Conservation (phyloP, 371 early-diverging fungal species). For the Apophysomyces variabilis region DNA sequence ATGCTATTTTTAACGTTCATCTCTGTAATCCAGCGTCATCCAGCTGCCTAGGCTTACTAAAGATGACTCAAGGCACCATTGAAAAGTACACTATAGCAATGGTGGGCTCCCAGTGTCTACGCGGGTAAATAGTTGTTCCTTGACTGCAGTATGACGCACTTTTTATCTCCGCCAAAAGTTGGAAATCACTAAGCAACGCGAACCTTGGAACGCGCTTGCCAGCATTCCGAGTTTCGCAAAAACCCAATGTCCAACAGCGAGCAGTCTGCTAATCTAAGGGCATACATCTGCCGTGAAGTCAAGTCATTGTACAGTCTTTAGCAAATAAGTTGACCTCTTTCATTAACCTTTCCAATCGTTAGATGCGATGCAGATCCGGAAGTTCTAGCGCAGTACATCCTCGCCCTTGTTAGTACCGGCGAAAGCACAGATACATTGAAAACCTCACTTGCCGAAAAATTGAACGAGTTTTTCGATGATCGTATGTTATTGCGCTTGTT, state of each 20-base stretch:
- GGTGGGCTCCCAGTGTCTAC: no score
- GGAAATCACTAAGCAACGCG: background rate
- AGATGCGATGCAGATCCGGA: constrained; percentile 81
- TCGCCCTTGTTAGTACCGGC: constrained; percentile 75
- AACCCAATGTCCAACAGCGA: constrained; percentile 11
- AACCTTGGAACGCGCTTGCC: background rate
- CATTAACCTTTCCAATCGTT: constrained; percentile 54
- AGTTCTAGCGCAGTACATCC: constrained; percentile 77
- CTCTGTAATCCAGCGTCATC: no score
- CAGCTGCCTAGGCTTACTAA: no score
- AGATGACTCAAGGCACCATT: no score
- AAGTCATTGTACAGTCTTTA: constrained; percentile 59
- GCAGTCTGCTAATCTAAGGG: constrained; percentile 14
- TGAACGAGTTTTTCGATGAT: constrained; percentile 57
- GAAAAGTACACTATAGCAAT: no score
- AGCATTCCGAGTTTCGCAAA: background rate
- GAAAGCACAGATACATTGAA: constrained; percentile 41
- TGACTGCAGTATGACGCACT: no score
- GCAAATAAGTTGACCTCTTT: constrained; percentile 24
- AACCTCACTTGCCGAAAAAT: constrained; percentile 39
- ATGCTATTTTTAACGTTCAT: no score
- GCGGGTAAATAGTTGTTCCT: no score
- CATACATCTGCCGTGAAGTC: constrained; percentile 24
- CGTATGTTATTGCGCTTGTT: constrained; percentile 40
- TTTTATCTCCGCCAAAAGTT: background rate